Evolutionary conservation across 306 rosid species (phyloP).

Genomic region (Albizia julibrissin): DNA sequence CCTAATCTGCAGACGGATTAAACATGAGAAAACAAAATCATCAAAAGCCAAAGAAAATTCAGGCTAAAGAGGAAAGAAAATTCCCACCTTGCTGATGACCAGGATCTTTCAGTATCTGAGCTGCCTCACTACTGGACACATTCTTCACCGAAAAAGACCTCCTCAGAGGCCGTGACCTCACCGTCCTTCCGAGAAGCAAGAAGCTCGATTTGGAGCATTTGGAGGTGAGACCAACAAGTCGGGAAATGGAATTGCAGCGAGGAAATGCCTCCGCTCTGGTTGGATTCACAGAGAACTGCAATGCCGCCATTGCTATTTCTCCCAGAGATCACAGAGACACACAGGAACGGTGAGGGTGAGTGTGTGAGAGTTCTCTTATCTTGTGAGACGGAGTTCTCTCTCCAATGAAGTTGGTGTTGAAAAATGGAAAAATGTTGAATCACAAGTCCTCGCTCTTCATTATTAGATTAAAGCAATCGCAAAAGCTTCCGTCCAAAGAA

Average conservation of each 20-base stretch:
- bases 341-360: neutral
- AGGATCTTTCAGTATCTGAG: conserved; percentile 52
- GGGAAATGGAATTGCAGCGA: conserved; percentile 46
- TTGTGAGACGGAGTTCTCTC: conserved; percentile 23
- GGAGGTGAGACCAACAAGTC: conserved; percentile 40
- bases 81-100: conserved; percentile 52
- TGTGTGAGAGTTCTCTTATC: conserved; percentile 3
- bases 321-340: conserved; percentile 17
- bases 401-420: conserved; percentile 19
- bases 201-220: conserved; percentile 47
- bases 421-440: conserved; percentile 15
- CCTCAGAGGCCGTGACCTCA: conserved; percentile 37
- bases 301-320: conserved; percentile 61
- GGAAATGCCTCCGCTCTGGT: conserved; percentile 38
- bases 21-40: neutral
- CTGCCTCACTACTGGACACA: conserved; percentile 55
- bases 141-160: conserved; percentile 45
- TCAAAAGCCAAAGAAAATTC: conserved; percentile 15
- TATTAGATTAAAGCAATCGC: neutral
- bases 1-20: neutral
- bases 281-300: conserved; percentile 56
- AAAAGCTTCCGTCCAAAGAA: neutral
- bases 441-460: conserved; percentile 40
- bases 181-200: conserved; percentile 41
- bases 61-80: neutral